Conservation (phyloP, 768 basidiomycete species). For the Lentinula detonsa region DNA sequence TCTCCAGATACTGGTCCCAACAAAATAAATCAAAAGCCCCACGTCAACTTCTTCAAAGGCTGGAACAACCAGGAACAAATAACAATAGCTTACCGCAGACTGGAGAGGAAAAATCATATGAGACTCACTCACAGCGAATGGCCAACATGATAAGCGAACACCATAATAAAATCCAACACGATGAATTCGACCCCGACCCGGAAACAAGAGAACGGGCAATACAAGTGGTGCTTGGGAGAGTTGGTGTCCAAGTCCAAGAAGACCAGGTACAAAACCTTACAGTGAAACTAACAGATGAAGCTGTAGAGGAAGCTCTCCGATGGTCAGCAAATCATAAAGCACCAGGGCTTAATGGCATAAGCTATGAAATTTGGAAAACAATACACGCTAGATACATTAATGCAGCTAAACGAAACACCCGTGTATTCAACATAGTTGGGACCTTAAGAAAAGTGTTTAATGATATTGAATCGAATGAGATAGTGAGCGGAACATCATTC, state of each 20-base stretch:
- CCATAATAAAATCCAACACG: not conserved
- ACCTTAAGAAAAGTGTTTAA: conserved; percentile 4
- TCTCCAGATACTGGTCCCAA: conserved; percentile 15
- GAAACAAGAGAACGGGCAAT: not conserved
- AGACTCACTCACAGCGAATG: not conserved
- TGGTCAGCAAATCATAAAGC: conserved; percentile 5
- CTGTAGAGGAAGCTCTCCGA: conserved; percentile 6
- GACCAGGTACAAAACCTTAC: not conserved
- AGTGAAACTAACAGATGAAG: not conserved
- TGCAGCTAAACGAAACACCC: not conserved
- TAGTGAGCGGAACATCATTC: conserved; percentile 5
- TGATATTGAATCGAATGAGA: conserved; percentile 11
- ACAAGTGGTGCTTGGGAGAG: not conserved
- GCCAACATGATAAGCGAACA: not conserved
- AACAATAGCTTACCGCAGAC: conserved; percentile 19
- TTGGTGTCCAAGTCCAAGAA: not conserved
- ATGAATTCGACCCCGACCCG: not conserved
- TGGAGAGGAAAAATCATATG: not conserved
- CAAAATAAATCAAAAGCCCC: conserved; percentile 6
- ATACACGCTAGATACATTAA: not conserved
- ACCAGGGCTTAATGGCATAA: conserved; percentile 10
- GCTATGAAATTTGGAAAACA: conserved; percentile 15
- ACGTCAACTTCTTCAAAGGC: conserved; percentile 12
- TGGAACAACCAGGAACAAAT: conserved; percentile 9
- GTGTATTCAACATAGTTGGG: conserved; percentile 7